These are phyloP conservation scores for Aquanectria penicillioides DNA, from an alignment of 2,329 filamentous ascomycete species.

Conservation along the genomic window DNA sequence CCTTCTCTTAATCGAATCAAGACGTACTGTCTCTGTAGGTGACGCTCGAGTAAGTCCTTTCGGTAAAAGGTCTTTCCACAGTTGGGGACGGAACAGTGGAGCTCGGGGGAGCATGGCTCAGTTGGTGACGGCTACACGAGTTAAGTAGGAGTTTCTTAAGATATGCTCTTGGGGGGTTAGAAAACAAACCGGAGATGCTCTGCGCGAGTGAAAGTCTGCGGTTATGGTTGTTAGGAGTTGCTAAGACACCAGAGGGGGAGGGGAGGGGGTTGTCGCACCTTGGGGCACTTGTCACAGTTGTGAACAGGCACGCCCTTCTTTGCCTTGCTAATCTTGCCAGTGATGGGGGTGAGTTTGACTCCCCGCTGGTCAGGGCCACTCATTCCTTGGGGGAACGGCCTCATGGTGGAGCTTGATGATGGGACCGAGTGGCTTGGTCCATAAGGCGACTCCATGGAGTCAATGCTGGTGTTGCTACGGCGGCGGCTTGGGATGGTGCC, in stretches of 20 bases:
- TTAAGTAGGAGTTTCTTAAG: conserved; percentile 35
- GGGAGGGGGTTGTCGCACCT: conserved; percentile 50
- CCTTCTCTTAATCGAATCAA: conserved; percentile 3
- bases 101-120: conserved; percentile 67
- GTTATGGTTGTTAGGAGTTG: conserved; percentile 14
- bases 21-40: conserved; percentile 55
- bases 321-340: conserved; percentile 65
- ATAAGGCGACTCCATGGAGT: conserved; percentile 59
- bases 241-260: background rate
- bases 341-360: conserved; percentile 67
- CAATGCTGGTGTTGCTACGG: conserved; percentile 58
- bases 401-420: conserved; percentile 46
- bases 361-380: conserved; percentile 49
- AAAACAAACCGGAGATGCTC: conserved; percentile 67
- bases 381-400: conserved; percentile 52
- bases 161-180: conserved; percentile 1
- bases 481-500: conserved; percentile 47
- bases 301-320: conserved; percentile 70
- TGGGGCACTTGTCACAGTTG: conserved; percentile 62
- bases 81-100: conserved; percentile 60
- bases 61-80: conserved; percentile 69
- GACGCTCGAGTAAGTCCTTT: conserved; percentile 68
- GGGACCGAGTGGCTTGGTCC: conserved; percentile 37
- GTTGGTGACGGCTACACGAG: conserved; percentile 64
- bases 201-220: conserved; percentile 69